Base-by-base conservation (phyloP, 2,329 filamentous ascomycete species). In the Fusarium udum region DNA sequence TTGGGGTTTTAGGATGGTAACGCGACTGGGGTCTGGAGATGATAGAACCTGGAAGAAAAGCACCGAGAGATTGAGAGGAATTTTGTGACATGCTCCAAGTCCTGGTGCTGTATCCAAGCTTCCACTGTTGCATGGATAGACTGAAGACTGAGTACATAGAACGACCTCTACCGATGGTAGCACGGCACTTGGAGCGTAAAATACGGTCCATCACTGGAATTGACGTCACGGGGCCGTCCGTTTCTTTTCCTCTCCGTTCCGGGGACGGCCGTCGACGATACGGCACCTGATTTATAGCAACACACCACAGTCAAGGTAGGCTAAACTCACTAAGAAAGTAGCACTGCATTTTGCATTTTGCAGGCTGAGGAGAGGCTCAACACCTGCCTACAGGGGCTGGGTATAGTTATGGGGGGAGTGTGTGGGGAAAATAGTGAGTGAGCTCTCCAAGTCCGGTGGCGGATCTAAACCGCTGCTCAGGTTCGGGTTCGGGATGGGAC, bases 181-280 rank as follows among this genome's bases (percentile, higher is more conserved):
- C 45, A 67, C 49, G 59, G 67, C 43, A 67, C 34, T 58, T 52
- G 24, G 43, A 63, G 53, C 58, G 53, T 53, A 61, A 71, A 43
- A 49, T 34, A 72, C 69, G 58, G 63, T 49, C 15, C 18, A 40
- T 10, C 22, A 31, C 31, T 13, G 22, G 28, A 45, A 61, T 66
- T 68, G 64, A 76, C 69, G 73, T 77, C 69, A 73, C 70, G 74
- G 65, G 37, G 52, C 51, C 63, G 46, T 55, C 71, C 64, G 62
- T 67, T 48, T 52, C 34, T 58, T 61, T 49, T 37, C 20, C 28
- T 52, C 49, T 64, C 52, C 53, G 60, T 61, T 39, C 48, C 67
- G 53, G 71, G 24, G 52, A 65, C 37, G 28, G 42, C 64, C 63
- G 63, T 61, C 42, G 13, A 46, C 72, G 53, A 67, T 60, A 67